Evolutionary conservation across 306 rosid species (phyloP), one percentile per base, ranked within the genome.

Genomic region (Vicia sativa): DNA sequence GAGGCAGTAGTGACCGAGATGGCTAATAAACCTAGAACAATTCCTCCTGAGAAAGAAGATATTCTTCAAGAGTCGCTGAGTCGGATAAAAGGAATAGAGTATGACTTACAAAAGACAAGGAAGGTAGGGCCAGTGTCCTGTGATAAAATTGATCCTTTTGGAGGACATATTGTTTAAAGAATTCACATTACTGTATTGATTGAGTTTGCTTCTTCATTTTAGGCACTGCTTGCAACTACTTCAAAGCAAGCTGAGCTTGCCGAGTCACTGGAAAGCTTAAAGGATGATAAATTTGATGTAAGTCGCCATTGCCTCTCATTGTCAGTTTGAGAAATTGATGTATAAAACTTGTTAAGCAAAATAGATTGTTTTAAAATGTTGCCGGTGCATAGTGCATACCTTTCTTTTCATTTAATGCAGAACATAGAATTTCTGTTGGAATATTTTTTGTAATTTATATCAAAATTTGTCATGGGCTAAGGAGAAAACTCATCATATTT

Each of bases 181-280:
- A 72, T 65, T 68, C 54, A 28, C 35, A 39, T 28, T 57, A 41
- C 56, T 69, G n/a, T 72, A 68, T 68, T 74, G 61, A 75, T 76
- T 54, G 63, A 25, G 48, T 69, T 78, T 18, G 70, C 62, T 62
- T 38, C 45, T 71, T 73, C 58, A 31, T 72, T 73, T 60, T 67
- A 92, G 98, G 96, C 96, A 64, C 80, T 92, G 62, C 70, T 87
- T 49, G 91, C 89, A 63, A 90, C 98, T 73, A 85, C 96, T 73
- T 92, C 98, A 60, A 90, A 86, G 71, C 98, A 92, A 83, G 88
- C 64, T 77, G 90, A 92, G 85, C 98, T 92, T 75, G 96, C 96
- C 26, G 93, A 92, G 81, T 89, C 93, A 25, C 71, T 92, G 55
- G 96, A 92, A 84, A 78, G 56, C 65, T 73, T 92, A 52, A 85